Percentiles rank a stretch among this genome's conserved stretches.
These are phyloP conservation scores for Crithidia brevicula DNA, from an alignment of 208 protist species.

Conservation along the genomic window DNA sequence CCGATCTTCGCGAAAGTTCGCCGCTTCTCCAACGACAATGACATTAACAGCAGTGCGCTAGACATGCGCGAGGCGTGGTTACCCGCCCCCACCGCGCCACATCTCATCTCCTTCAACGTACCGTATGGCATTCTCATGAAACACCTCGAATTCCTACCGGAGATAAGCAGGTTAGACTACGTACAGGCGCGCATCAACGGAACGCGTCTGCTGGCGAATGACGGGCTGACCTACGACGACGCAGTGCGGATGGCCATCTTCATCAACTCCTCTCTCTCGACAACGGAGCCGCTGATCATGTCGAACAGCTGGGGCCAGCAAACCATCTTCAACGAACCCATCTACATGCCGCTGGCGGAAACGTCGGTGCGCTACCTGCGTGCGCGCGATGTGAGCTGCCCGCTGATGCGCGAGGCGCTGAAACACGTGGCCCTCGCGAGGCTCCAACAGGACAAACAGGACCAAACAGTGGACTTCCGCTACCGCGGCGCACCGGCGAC, in stretches of 20 bases:
- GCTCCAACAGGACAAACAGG: not conserved
- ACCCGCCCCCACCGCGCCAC: not conserved
- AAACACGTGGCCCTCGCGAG: conserved; percentile 23
- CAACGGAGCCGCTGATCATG: conserved; percentile 11
- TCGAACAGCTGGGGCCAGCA: conserved; percentile 27
- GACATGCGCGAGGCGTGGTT: not conserved
- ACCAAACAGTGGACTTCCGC: conserved; percentile 9
- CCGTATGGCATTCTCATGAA: not conserved
- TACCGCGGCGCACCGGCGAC: not conserved
- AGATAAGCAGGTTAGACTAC: not conserved
- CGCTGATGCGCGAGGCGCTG: conserved; percentile 39
- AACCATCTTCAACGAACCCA: not conserved
- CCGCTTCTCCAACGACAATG: not conserved
- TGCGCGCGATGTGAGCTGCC: conserved; percentile 21
- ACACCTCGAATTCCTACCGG: not conserved
- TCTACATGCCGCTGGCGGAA: not conserved
- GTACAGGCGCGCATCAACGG: conserved; percentile 7
- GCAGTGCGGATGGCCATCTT: conserved; percentile 6
- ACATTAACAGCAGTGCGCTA: not conserved
- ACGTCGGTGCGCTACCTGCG: conserved; percentile 8
- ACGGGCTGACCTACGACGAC: too few species aligned
- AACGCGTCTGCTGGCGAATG: not conserved
- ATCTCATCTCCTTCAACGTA: not conserved
- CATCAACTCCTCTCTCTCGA: not conserved
- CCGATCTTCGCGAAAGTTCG: not conserved